Evolutionary conservation across 495 filamentous ascomycete genomes (phyloP), one percentile per base, ranked within the genome.

Genomic region (Ramalina intermedia): DNA sequence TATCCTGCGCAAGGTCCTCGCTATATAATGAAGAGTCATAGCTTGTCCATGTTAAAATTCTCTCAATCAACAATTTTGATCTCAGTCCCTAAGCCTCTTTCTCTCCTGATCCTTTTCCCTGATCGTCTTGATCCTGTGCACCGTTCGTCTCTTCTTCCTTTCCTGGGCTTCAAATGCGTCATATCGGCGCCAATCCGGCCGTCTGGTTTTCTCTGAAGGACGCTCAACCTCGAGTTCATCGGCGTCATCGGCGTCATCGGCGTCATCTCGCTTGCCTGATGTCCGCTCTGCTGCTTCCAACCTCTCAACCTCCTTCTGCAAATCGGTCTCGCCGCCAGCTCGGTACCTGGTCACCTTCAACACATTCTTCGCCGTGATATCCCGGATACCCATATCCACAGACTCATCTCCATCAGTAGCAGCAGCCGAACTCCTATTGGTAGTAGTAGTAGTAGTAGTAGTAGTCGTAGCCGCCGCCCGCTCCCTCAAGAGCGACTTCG

Each of bases 321-420:
- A 67, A 33, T 69, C 74, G 29, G 69, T 59, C 59, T 82, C 65
- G 20, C 90, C 90, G 48, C 74, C 62, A 52, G 70, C 61, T 46
- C 91, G 71, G 68, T 73, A 96, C 57, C 68, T 66, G 43, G 87
- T 93, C n/a, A 94, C 85, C 66, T 98, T 96, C 48, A 62, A 59
- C 18, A 90, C 76, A 65, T 96, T 96, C 64, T 66, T 71, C 29
- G 67, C 66, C 26, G 90, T 96, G 37, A 91, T 63, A 3, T 84
- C 72, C 50, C 76, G 81, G 49, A 84, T 65, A 4, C 63, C 62
- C 37, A 81, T 56, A 1, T 71, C 51, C 3, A 2, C 55, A 48
- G 43, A 37, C 69, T 67, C 13, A 16, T 43, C 48, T 13, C 29
- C 23, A 4, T 3, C 16, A 17, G 24, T 45, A 17, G 18, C 24